phyloP scores from a whole-genome alignment of 2,329 filamentous ascomycete species.

The Arthrobotrys pseudoclavata region DNA sequence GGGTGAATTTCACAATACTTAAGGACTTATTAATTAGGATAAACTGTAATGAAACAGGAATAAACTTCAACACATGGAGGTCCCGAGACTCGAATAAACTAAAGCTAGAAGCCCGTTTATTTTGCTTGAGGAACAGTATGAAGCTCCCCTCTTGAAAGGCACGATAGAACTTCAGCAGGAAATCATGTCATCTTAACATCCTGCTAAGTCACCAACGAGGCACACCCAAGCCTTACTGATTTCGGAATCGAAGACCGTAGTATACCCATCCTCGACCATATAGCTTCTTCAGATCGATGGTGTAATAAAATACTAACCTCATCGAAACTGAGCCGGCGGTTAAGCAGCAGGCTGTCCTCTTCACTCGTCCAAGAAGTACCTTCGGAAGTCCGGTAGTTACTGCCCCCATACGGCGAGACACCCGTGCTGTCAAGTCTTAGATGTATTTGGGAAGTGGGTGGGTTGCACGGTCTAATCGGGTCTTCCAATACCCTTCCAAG shows the following conservation, averaged over 20 bases:
- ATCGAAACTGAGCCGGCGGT: constrained; percentile 63
- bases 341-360: constrained; percentile 63
- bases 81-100: too few relatives aligned
- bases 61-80: too few relatives aligned
- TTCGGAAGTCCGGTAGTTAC: constrained; percentile 25
- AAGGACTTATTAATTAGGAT: neutral
- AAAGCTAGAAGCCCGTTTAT: neutral
- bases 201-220: constrained; percentile 25
- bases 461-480: constrained; percentile 21
- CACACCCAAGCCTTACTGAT: constrained; percentile 35
- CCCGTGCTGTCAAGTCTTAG: constrained; percentile 11
- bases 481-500: constrained; percentile 30
- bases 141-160: neutral
- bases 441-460: constrained; percentile 16
- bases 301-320: constrained; percentile 63
- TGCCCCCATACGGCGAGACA: constrained; percentile 14
- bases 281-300: constrained; percentile 62
- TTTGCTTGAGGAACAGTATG: neutral
- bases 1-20: neutral
- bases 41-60: neutral
- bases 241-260: constrained; percentile 60
- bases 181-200: neutral
- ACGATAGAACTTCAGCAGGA: neutral
- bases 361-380: constrained; percentile 60
- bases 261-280: constrained; percentile 63